Conservation (phyloP, 345 rosid genomes). For the Salix arbutifolia region DNA sequence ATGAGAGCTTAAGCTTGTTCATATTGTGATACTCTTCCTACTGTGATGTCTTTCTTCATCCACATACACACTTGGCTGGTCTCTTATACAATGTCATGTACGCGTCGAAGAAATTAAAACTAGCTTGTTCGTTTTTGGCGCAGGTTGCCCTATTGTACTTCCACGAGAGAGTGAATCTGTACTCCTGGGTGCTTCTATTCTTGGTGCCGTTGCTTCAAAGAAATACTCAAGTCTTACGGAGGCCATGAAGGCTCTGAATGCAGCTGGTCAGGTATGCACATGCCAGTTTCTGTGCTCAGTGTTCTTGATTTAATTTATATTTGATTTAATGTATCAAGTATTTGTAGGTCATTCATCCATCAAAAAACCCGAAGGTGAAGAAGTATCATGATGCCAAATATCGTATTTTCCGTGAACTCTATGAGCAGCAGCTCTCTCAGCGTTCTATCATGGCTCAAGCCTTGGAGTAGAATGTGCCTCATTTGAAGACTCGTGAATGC, state of each 20-base stretch:
- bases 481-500: neutral
- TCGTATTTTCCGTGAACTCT: constrained; percentile 63
- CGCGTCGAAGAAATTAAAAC: neutral
- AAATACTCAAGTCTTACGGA: constrained; percentile 56
- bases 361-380: constrained; percentile 68
- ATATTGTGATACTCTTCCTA: neutral
- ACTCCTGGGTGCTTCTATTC: constrained; percentile 91
- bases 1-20: no score
- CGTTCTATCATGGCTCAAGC: constrained; percentile 69
- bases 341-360: constrained; percentile 71
- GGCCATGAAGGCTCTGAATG: constrained; percentile 84
- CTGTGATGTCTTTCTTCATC: neutral
- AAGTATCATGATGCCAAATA: constrained; percentile 91
- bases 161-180: constrained; percentile 88
- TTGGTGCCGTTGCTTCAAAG: constrained; percentile 85
- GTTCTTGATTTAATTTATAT: neutral
- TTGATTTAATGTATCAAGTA: neutral
- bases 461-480: constrained; percentile 28
- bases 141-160: constrained; percentile 85
- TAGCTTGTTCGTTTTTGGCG: neutral
- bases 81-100: neutral
- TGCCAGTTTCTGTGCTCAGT: neutral
- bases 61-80: neutral
- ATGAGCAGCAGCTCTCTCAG: constrained; percentile 69
- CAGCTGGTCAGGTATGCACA: constrained; percentile 72